phyloP scores from a whole-genome alignment of 805 yeast genomes.

The Ogataea salicorniae region DNA sequence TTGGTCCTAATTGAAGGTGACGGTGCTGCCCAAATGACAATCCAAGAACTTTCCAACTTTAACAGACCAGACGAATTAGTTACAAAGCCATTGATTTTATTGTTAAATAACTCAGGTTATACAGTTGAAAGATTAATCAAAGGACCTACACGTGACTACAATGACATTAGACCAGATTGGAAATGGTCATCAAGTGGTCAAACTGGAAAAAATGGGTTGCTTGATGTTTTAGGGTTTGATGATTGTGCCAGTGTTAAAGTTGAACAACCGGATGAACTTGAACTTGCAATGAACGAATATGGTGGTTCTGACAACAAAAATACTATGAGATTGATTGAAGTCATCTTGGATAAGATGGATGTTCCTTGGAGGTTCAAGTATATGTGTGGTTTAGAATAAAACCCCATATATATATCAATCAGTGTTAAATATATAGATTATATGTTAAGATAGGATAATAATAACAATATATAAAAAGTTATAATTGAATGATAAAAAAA shows the following conservation, averaged over 20 bases:
- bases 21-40: slow-evolving; percentile 93
- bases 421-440: neutral
- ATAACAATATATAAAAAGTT: slow-evolving; percentile 7
- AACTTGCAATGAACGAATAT: slow-evolving; percentile 25
- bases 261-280: slow-evolving; percentile 34
- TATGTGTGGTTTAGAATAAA: slow-evolving; percentile 26
- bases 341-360: slow-evolving; percentile 53
- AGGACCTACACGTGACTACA: slow-evolving; percentile 72
- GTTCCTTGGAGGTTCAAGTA: slow-evolving; percentile 56
- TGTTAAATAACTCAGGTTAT: slow-evolving; percentile 83
- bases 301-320: slow-evolving; percentile 22
- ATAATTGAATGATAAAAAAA: neutral
- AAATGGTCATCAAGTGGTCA: slow-evolving; percentile 46
- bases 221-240: slow-evolving; percentile 59
- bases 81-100: slow-evolving; percentile 62
- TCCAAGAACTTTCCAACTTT: slow-evolving; percentile 54
- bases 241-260: slow-evolving; percentile 30
- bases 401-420: slow-evolving; percentile 9
- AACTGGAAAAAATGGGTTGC: slow-evolving; percentile 36
- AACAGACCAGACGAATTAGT: slow-evolving; percentile 40
- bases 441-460: no score
- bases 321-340: slow-evolving; percentile 42
- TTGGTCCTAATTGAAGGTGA: slow-evolving; percentile 80
- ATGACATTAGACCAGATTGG: slow-evolving; percentile 81
- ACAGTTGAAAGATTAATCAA: slow-evolving; percentile 83